phyloP scores from a whole-genome alignment of 106 monocot species.

The Hemerocallis citrina region DNA sequence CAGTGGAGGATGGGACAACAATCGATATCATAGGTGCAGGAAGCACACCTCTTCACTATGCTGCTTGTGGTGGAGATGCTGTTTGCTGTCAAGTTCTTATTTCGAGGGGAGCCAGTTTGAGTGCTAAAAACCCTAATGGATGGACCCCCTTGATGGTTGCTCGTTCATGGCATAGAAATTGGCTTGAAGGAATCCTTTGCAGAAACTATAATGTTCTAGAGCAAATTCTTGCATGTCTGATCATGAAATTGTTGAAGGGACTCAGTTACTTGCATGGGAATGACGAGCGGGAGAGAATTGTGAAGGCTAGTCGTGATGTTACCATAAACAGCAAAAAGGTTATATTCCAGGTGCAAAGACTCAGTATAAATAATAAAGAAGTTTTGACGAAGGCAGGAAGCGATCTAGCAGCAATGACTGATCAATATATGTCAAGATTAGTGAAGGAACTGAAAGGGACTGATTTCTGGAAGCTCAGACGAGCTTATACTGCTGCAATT shows the following conservation, averaged over 20 bases:
- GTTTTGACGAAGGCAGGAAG: constrained; percentile 81
- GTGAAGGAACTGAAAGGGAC: constrained; percentile 86
- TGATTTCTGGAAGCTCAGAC: constrained; percentile 96
- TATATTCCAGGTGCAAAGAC: constrained; percentile 95
- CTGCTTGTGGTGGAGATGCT: constrained; percentile 89
- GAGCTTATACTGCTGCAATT: constrained; percentile 80
- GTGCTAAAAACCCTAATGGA: constrained; percentile 48
- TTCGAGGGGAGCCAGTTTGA: constrained; percentile 44
- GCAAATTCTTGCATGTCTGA: too few species aligned
- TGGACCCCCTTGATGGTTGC: constrained; percentile 86
- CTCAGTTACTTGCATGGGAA: too few species aligned
- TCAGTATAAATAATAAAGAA: constrained; percentile 76
- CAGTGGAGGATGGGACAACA: constrained; percentile 84
- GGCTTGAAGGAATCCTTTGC: constrained; percentile 63
- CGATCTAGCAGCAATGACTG: constrained; percentile 59
- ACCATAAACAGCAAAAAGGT: constrained; percentile 99
- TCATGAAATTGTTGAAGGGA: too few species aligned
- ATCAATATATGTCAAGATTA: constrained; percentile 77
- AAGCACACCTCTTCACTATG: constrained; percentile 89
- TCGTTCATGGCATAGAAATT: constrained; percentile 69
- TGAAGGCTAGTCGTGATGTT: constrained; percentile 94
- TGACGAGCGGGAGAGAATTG: constrained; percentile 88
- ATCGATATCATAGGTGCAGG: constrained; percentile 92
- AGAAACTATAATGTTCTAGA: too few species aligned
- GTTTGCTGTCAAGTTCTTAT: constrained; percentile 72